Conservation (phyloP, 768 basidiomycete genomes). For the Suillus bovinus region DNA sequence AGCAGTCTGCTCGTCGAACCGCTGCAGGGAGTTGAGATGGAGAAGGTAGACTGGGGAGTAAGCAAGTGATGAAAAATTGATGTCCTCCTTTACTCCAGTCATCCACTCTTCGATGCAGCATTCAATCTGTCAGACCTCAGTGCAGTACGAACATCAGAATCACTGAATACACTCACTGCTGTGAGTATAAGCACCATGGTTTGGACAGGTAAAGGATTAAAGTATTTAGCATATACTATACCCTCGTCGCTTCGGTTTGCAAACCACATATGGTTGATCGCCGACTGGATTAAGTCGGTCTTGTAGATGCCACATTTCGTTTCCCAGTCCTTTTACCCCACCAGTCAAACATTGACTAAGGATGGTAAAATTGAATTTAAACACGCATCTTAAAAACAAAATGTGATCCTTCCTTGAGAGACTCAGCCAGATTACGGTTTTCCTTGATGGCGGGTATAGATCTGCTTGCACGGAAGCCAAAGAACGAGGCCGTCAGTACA, state of each 20-base stretch:
- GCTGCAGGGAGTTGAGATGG: slow-evolving; percentile 8
- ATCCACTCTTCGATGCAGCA: slow-evolving; percentile 17
- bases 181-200: slow-evolving; percentile 9
- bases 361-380: background rate
- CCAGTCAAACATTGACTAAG: background rate
- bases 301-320: slow-evolving; percentile 25
- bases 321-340: slow-evolving; percentile 1
- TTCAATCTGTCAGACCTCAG: slow-evolving; percentile 11
- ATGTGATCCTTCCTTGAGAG: slow-evolving; percentile 8
- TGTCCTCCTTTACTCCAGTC: slow-evolving; percentile 11
- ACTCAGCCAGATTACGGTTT: slow-evolving; percentile 4
- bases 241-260: slow-evolving; percentile 28
- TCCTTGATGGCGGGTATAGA: background rate
- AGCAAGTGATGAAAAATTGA: slow-evolving; percentile 10
- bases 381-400: slow-evolving; percentile 11
- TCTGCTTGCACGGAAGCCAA: background rate
- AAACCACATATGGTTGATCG: slow-evolving; percentile 29
- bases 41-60: slow-evolving; percentile 8
- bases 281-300: slow-evolving; percentile 24
- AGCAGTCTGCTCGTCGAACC: slow-evolving; percentile 6
- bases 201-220: slow-evolving; percentile 21
- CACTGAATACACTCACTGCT: background rate
- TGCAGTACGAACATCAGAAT: background rate
- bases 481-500: background rate
- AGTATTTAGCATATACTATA: slow-evolving; percentile 20